Evolutionary conservation across 2,329 filamentous ascomycete genomes (phyloP), one percentile per base, ranked within the genome.

Genomic region (Plenodomus tracheiphilus): DNA sequence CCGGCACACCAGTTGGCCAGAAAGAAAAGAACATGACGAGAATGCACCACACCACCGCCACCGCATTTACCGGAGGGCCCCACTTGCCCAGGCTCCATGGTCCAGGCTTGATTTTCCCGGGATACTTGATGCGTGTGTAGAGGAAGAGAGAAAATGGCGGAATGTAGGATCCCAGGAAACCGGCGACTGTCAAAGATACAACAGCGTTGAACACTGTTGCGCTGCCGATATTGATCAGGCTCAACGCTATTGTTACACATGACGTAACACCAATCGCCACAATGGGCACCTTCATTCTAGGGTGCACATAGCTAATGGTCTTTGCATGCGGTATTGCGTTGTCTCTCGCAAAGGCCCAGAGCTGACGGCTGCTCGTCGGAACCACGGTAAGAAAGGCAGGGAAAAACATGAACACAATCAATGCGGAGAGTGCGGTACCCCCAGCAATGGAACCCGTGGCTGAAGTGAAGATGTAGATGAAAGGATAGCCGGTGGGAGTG

Each of bases 381-480:
- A 56, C 54, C 25, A 67, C 53, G 38, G 51, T 49, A 19, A 76
- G 54, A 11, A 56, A 59, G 2, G 59, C 49, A 39, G 49, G 52
- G 16, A 58, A 46, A 38, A 60, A 25, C 22, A 25, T 25, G 6
- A 25, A 25, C 22, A 25, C 22, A 10, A 25, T 10, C 22, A 25
- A 10, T 25, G 6, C 22, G 5, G 22, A 25, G 22, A 25, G 6
- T 25, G 22, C 22, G 5, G 22, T 25, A 6, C 22, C 22, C 5
- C 22, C 22, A 6, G 22, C 22, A 25, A 25, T 25, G 22, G 22
- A 25, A 10, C 22, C 22, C 6, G 22, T 51, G 13, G 63, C 58
- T 8, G 47, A 51, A 1, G 59, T 55, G 55, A 72, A 62, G 40
- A 74, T 69, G n/a, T 68, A 61, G 43, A 74, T 61, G 56, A 73